Percentiles rank a stretch among this genome's conserved stretches.
These are phyloP conservation scores for Pyricularia sp. DNA, from an alignment of 2,329 filamentous ascomycete genomes.

Conservation along the genomic window DNA sequence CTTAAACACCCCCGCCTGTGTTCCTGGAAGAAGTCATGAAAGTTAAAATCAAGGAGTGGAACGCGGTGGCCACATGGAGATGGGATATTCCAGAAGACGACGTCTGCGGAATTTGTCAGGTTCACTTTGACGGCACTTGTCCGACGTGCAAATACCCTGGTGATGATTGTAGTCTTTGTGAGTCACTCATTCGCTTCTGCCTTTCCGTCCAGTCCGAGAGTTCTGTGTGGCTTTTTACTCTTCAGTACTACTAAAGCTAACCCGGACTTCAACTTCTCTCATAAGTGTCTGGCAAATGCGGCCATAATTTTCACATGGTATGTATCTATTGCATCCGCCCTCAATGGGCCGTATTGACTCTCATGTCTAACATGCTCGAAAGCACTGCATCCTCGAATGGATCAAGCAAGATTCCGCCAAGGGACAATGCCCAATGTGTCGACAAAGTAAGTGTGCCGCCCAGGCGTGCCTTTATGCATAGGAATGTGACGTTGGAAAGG, in stretches of 20 bases:
- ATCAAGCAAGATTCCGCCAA: slow-evolving; percentile 88
- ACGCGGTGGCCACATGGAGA: slow-evolving; percentile 88
- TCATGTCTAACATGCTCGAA: not conserved
- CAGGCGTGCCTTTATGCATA: not conserved
- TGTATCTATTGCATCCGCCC: not conserved
- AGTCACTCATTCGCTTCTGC: slow-evolving; percentile 20
- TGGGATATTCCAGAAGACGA: slow-evolving; percentile 98
- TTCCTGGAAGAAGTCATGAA: slow-evolving; percentile 52
- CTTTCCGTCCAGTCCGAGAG: not conserved
- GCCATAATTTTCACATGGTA: slow-evolving; percentile 97
- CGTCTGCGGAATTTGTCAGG: slow-evolving; percentile 95
- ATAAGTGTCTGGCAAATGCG: slow-evolving; percentile 86
- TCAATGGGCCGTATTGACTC: not conserved
- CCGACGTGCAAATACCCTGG: slow-evolving; percentile 96
- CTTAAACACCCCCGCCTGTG: not conserved
- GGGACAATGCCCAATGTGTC: slow-evolving; percentile 94
- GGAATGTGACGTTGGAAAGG: too few species aligned
- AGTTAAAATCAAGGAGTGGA: slow-evolving; percentile 86
- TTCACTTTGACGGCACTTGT: slow-evolving; percentile 95
- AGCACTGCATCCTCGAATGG: slow-evolving; percentile 96
- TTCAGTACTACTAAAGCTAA: not conserved
- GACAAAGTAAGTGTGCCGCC: slow-evolving; percentile 56
- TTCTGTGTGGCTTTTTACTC: not conserved
- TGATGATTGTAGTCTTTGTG: slow-evolving; percentile 85
- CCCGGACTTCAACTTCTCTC: not conserved